phyloP scores from a whole-genome alignment of 2,329 filamentous ascomycete genomes.

The Epichloe typhina region DNA sequence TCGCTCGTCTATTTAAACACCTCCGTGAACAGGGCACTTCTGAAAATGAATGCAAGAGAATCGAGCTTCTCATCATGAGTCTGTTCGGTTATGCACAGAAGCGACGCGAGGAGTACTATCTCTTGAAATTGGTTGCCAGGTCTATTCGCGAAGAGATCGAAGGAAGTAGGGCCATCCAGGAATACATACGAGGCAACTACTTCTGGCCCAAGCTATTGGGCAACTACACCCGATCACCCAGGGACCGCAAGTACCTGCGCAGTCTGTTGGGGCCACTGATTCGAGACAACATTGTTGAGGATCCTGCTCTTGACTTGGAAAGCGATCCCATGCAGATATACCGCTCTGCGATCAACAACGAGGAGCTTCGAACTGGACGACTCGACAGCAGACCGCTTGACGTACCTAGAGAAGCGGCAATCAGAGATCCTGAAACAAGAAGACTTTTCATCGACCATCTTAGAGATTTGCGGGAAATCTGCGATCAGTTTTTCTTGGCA shows the following conservation, averaged over 20 bases:
- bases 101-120: slow-evolving; percentile 88
- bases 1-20: slow-evolving; percentile 75
- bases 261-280: slow-evolving; percentile 77
- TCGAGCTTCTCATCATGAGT: slow-evolving; percentile 90
- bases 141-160: slow-evolving; percentile 82
- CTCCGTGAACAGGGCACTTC: slow-evolving; percentile 71
- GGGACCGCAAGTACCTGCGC: slow-evolving; percentile 83
- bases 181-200: slow-evolving; percentile 79
- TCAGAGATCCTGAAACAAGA: slow-evolving; percentile 85
- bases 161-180: slow-evolving; percentile 56
- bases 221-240: slow-evolving; percentile 81
- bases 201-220: slow-evolving; percentile 83
- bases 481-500: slow-evolving; percentile 73
- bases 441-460: slow-evolving; percentile 89
- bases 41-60: slow-evolving; percentile 85
- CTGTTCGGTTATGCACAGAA: slow-evolving; percentile 97
- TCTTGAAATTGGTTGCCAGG: slow-evolving; percentile 73
- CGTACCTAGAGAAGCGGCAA: slow-evolving; percentile 84
- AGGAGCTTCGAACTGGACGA: slow-evolving; percentile 82
- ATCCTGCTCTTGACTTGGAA: slow-evolving; percentile 80
- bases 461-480: slow-evolving; percentile 86
- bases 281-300: slow-evolving; percentile 84
- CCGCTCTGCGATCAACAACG: slow-evolving; percentile 87
- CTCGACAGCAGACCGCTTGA: slow-evolving; percentile 71
- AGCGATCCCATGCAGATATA: slow-evolving; percentile 98